Evolutionary conservation across 176 grass and related monocot genomes (phyloP), one percentile per base, ranked within the genome.

Genomic region (Cenchrus purpureus): DNA sequence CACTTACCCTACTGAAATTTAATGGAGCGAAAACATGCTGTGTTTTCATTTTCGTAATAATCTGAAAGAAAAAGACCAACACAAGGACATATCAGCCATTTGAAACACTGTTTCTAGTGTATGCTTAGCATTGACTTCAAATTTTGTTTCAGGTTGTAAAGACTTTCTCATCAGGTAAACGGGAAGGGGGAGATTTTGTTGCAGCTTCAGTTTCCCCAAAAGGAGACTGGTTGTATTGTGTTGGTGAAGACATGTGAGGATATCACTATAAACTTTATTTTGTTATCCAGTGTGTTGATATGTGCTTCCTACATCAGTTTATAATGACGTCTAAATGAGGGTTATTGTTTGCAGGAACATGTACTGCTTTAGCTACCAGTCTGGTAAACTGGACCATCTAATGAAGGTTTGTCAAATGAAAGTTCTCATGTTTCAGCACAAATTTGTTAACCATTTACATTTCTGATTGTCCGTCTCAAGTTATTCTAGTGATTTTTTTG

Each of bases 201-300:
- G 97, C 91, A 67, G 94, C 94, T 71, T 94, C 90, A 56, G 68
- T 99, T 88, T 97, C 97, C 12, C 93, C 97, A 37, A 99, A 99
- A 92, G 97, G 97, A 84, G 94, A 99, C 61, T 99, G 97, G 97
- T 94, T 96, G 79, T 99, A 97, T 77, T 99, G 94, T 85, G 89
- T 99, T 68, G 94, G 97, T 82, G 97, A 99, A 96, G 97, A 99
- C 84, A 94, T 94, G 97, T 99, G 91, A 92, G 92, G 42, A 81
- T 71, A 79, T 76, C 74, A 9, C 66, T 60, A 87, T 70, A 29
- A 72, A 70, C 62, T 64, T 1, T 68, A 8, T 77, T 45, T 53
- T 77, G 5, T 85, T 91, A 31, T 60, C 16, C 63, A 74, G 25
- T 76, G 59, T 54, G 62, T 71, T 58, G 45, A n/a, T 77, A 71